phyloP scores from a whole-genome alignment of 106 monocot genomes.

The Alisma plantagoaquatica region DNA sequence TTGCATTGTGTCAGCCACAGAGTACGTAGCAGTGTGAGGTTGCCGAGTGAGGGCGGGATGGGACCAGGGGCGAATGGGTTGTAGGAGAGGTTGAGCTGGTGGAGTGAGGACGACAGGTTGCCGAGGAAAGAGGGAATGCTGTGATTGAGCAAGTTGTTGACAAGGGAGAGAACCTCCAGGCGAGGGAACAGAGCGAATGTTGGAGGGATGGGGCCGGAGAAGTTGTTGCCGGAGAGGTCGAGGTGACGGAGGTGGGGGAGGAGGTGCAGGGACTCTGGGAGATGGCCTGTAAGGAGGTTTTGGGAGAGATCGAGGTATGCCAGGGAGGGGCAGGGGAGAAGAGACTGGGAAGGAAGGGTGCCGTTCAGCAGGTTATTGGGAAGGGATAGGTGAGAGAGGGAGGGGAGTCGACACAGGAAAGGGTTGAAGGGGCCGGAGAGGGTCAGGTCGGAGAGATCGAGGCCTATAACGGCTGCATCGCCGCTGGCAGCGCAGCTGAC shows the following conservation, averaged over 20 bases:
- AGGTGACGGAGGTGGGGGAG: constrained; percentile 14
- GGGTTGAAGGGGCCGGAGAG: constrained; percentile 10
- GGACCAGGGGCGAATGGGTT: constrained; percentile 43
- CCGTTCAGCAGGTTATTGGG: constrained; percentile 7
- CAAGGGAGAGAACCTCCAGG: constrained; percentile 10
- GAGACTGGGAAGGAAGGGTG: constrained; percentile 1
- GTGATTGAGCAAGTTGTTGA: constrained; percentile 6
- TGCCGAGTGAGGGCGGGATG: constrained; percentile 34
- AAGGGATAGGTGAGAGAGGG: constrained; percentile 8
- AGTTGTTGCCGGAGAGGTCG: constrained; percentile 15
- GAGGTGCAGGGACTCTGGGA: background rate
- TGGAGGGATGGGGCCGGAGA: constrained; percentile 8
- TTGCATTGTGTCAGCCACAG: constrained; percentile 56
- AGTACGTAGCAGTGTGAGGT: constrained; percentile 28
- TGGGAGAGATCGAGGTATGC: constrained; percentile 12
- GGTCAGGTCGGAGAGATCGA: constrained; percentile 1
- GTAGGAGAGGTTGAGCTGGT: constrained; percentile 62
- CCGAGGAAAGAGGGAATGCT: constrained; percentile 10
- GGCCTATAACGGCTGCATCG: background rate
- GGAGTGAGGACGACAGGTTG: constrained; percentile 9
- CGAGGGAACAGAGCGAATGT: constrained; percentile 2
- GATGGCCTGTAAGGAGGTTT: constrained; percentile 9
- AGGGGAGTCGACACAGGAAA: constrained; percentile 10
- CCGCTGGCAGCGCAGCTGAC: constrained; percentile 2
- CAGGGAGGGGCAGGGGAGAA: constrained; percentile 6